Evolutionary conservation across 2,329 filamentous ascomycete genomes (phyloP).

Genomic region (Stemphylium lycopersici): DNA sequence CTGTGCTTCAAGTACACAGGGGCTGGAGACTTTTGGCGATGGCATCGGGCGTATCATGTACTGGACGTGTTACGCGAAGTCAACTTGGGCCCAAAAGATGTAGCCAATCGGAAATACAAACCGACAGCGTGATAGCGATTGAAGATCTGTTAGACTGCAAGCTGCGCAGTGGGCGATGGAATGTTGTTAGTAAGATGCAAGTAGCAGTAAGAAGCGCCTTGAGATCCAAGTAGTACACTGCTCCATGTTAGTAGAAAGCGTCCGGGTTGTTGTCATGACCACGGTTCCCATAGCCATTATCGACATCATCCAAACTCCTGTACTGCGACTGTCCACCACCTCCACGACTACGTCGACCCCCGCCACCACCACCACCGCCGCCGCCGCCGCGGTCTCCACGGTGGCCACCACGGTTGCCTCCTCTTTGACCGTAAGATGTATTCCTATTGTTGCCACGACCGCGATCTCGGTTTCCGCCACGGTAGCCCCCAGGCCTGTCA

Average conservation of each 20-base stretch:
- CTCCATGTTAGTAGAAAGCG: conserved; percentile 36
- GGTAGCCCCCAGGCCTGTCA: conserved; percentile 34
- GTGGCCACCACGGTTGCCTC: conserved; percentile 51
- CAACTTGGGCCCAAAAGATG: background rate
- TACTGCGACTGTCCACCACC: conserved; percentile 46
- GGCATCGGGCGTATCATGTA: background rate
- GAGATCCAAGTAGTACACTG: background rate
- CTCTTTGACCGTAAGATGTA: conserved; percentile 38
- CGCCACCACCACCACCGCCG: conserved; percentile 38
- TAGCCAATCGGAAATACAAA: background rate
- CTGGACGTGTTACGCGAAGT: conserved; percentile 1
- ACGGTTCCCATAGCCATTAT: conserved; percentile 35
- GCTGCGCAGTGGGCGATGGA: background rate
- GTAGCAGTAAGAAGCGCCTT: background rate
- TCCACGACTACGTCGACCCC: conserved; percentile 39
- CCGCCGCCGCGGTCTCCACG: conserved; percentile 48
- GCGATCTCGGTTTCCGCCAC: conserved; percentile 43
- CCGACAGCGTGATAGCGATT: background rate
- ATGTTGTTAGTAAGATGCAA: background rate
- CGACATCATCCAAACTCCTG: conserved; percentile 53
- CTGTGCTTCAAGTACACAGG: background rate
- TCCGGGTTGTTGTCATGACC: conserved; percentile 42
- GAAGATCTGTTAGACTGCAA: background rate
- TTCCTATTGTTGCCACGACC: conserved; percentile 38
- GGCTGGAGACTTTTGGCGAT: background rate